These are phyloP conservation scores for Exophiala alcalophila DNA, from an alignment of 2,329 filamentous ascomycete genomes.

Conservation along the genomic window DNA sequence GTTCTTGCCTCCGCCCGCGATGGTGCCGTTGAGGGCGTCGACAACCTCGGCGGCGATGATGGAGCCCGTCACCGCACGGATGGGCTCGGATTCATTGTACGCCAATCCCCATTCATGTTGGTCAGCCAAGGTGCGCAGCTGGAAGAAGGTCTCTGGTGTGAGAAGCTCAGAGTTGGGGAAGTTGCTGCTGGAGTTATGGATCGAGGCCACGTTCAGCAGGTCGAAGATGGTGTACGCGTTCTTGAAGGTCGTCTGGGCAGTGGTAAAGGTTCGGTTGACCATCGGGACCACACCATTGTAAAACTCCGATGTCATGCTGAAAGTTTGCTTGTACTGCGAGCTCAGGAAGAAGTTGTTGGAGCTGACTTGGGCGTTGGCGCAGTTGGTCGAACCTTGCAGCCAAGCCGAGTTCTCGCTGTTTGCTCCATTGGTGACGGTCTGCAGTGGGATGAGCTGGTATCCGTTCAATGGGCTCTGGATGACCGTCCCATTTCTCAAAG, in stretches of 20 bases:
- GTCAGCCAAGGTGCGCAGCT: slow-evolving; percentile 72
- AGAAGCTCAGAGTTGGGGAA: slow-evolving; percentile 59
- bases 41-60: slow-evolving; percentile 64
- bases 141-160: slow-evolving; percentile 59
- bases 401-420: slow-evolving; percentile 58
- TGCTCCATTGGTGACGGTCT: slow-evolving; percentile 57
- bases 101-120: slow-evolving; percentile 78
- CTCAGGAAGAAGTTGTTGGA: slow-evolving; percentile 59
- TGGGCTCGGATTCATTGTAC: slow-evolving; percentile 62
- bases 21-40: slow-evolving; percentile 43
- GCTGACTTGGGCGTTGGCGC: slow-evolving; percentile 54
- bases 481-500: slow-evolving; percentile 66
- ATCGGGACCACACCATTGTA: slow-evolving; percentile 53
- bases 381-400: slow-evolving; percentile 58
- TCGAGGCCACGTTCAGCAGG: slow-evolving; percentile 60
- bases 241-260: slow-evolving; percentile 53
- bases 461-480: slow-evolving; percentile 69
- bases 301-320: slow-evolving; percentile 52
- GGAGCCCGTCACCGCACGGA: slow-evolving; percentile 54
- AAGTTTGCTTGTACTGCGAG: slow-evolving; percentile 47
- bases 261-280: slow-evolving; percentile 51
- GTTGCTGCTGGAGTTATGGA: slow-evolving; percentile 57
- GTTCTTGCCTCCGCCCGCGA: slow-evolving; percentile 38
- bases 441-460: slow-evolving; percentile 80
- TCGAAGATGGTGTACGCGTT: slow-evolving; percentile 67